Conservation (phyloP, 2,329 filamentous ascomycete species). For the Dothistroma septosporum region DNA sequence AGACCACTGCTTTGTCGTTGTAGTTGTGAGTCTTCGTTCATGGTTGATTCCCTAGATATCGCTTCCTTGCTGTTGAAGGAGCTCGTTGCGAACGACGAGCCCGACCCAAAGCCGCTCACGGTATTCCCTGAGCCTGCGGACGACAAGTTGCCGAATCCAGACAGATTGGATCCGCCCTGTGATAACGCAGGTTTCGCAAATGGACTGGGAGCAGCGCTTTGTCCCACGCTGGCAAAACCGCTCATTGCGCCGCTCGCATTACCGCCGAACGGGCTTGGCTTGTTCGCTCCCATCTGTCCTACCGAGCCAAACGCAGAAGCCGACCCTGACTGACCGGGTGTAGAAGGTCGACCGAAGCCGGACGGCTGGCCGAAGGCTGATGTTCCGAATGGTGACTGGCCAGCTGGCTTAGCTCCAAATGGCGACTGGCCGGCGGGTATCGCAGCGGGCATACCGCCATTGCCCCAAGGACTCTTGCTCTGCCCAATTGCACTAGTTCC, state of each 20-base stretch:
- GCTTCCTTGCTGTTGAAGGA: conserved; percentile 29
- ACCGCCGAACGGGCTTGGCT: conserved; percentile 11
- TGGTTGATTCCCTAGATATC: conserved; percentile 29
- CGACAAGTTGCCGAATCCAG: neutral
- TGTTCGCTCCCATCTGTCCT: conserved; percentile 25
- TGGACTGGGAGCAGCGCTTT: neutral
- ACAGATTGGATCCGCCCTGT: neutral
- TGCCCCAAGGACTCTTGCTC: neutral
- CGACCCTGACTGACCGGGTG: conserved; percentile 16
- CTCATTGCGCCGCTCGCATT: neutral
- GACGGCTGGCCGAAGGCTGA: neutral
- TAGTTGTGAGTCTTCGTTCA: conserved; percentile 12
- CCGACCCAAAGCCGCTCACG: conserved; percentile 33
- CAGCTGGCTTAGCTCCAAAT: neutral
- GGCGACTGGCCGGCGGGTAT: neutral
- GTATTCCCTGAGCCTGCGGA: neutral
- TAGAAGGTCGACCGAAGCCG: conserved; percentile 15
- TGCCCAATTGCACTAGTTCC: neutral
- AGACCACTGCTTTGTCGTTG: conserved; percentile 13
- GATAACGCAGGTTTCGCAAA: neutral
- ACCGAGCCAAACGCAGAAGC: conserved; percentile 22
- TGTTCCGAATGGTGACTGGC: neutral
- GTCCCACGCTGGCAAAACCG: neutral
- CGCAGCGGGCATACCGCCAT: neutral
- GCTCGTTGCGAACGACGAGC: conserved; percentile 26